Percentiles rank a stretch among this genome's conserved stretches.
phyloP scores from a whole-genome alignment of 2,329 filamentous ascomycete species.

The Neurospora crassa region DNA sequence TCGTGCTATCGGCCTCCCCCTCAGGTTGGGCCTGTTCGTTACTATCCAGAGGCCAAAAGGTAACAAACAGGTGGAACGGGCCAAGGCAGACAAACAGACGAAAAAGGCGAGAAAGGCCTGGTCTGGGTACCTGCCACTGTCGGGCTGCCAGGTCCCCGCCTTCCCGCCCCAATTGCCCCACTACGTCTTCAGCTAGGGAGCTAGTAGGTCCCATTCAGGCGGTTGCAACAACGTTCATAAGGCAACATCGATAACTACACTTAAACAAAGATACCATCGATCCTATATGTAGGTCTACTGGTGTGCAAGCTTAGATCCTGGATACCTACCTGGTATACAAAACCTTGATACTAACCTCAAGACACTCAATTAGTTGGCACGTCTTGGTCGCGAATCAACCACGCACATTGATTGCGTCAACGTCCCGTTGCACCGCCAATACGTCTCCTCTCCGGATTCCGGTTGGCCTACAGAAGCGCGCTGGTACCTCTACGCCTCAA shows the following conservation, averaged over 20 bases:
- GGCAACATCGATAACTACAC: not conserved
- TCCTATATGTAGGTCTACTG: not conserved
- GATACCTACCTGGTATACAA: not conserved
- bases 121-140: not conserved
- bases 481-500: not conserved
- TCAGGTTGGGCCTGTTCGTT: not conserved
- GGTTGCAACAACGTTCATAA: not conserved
- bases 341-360: not conserved
- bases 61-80: not conserved
- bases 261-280: not conserved
- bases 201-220: not conserved
- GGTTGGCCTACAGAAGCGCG: not conserved
- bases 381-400: not conserved
- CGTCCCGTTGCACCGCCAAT: not conserved
- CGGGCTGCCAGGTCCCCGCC: not conserved
- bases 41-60: not conserved
- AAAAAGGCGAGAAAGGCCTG: not conserved
- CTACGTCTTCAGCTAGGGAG: not conserved
- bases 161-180: not conserved
- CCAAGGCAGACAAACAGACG: not conserved
- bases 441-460: not conserved
- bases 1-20: not conserved
- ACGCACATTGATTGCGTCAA: not conserved
- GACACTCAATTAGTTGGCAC: not conserved
- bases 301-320: not conserved